These are phyloP conservation scores for Coffea canephora DNA, from an alignment of 257 asterid genomes.

Conservation along the genomic window DNA sequence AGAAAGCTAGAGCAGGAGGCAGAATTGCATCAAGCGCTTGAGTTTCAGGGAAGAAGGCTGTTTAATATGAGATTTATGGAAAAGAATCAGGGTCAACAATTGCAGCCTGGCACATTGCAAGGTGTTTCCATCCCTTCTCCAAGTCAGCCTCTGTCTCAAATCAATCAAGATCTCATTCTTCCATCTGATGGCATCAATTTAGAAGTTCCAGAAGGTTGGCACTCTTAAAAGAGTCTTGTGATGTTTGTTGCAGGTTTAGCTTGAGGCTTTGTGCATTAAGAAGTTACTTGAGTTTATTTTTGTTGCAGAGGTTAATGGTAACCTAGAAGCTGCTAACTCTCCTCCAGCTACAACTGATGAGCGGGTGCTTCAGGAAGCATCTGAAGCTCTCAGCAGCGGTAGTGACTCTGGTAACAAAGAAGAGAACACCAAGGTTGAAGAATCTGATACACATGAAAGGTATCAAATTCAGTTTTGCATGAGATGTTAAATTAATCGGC, in stretches of 20 bases:
- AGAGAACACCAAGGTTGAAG: constrained; percentile 32
- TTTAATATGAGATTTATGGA: constrained; percentile 74
- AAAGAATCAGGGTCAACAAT: constrained; percentile 49
- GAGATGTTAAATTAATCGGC: background rate
- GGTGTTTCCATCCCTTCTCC: constrained; percentile 44
- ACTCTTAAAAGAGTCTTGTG: background rate
- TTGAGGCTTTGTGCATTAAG: constrained; percentile 1
- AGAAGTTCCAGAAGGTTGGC: constrained; percentile 56
- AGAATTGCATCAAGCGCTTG: constrained; percentile 75
- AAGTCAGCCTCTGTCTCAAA: constrained; percentile 41
- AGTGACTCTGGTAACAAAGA: constrained; percentile 33
- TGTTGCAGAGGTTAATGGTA: constrained; percentile 35
- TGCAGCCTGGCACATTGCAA: constrained; percentile 39
- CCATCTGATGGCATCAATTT: constrained; percentile 35
- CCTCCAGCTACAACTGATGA: constrained; percentile 23
- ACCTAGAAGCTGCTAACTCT: constrained; percentile 31
- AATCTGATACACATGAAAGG: constrained; percentile 54
- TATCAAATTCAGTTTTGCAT: constrained; percentile 18
- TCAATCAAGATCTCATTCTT: constrained; percentile 33
- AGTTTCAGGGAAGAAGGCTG: constrained; percentile 73
- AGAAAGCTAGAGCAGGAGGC: constrained; percentile 75
- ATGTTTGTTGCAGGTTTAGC: background rate
- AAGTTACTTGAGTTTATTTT: background rate
- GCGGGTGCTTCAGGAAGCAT: constrained; percentile 36
- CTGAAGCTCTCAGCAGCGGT: constrained; percentile 29